Conservation (phyloP, 192 early-diverging fungal species). For the Coemansia sp. region DNA sequence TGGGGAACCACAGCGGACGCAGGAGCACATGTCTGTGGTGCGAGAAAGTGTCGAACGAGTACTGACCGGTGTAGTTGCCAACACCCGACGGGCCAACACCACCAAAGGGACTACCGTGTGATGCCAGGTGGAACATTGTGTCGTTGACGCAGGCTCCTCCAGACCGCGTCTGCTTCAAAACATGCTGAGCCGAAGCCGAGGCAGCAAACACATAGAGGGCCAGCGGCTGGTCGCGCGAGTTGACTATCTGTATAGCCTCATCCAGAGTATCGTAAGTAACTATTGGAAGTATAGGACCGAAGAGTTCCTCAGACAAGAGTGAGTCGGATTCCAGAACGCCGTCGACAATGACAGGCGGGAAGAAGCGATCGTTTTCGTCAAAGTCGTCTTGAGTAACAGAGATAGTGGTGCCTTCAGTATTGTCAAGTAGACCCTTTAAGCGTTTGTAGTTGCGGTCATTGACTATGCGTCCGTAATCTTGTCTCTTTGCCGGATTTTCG, state of each 20-base stretch:
- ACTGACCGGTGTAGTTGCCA: slow-evolving; percentile 79
- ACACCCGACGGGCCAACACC: slow-evolving; percentile 84
- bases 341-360: slow-evolving; percentile 81
- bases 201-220: slow-evolving; percentile 74
- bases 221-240: slow-evolving; percentile 69
- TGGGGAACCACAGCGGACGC: slow-evolving; percentile 37
- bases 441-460: slow-evolving; percentile 68
- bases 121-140: slow-evolving; percentile 59
- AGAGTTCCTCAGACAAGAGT: slow-evolving; percentile 84
- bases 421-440: slow-evolving; percentile 54
- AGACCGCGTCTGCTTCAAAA: slow-evolving; percentile 68
- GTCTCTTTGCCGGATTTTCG: slow-evolving; percentile 45
- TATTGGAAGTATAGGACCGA: slow-evolving; percentile 89
- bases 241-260: slow-evolving; percentile 63
- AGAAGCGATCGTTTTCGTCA: slow-evolving; percentile 62
- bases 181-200: slow-evolving; percentile 52
- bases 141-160: slow-evolving; percentile 83
- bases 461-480: slow-evolving; percentile 70
- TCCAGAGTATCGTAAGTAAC: slow-evolving; percentile 62
- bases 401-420: slow-evolving; percentile 52
- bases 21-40: slow-evolving; percentile 65
- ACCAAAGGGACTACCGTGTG: slow-evolving; percentile 74
- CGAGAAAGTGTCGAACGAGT: slow-evolving; percentile 77
- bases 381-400: slow-evolving; percentile 54
- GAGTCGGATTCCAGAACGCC: slow-evolving; percentile 60